Base-by-base conservation (phyloP, 129 eudicot species). In the Arctium lappa region DNA sequence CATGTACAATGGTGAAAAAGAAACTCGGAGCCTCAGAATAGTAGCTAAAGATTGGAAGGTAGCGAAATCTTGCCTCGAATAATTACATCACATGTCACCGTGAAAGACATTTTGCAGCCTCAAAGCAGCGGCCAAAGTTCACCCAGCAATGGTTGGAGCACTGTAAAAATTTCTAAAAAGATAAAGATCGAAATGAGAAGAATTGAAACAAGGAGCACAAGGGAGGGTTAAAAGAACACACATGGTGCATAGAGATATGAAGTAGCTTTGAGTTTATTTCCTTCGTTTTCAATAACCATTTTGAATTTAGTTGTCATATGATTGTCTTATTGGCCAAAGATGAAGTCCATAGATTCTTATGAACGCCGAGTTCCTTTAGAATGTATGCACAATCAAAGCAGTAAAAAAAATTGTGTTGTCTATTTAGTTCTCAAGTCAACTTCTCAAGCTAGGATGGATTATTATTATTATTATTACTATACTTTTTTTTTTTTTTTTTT, bases 141-240 rank as follows among this genome's bases (percentile, higher is more conserved):
- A 36, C 31, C 31, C 4, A 15, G 44, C 39, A 46, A 65, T 11
- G 79, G 68, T 15, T 74, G 46, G 65, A 31, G n/a, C 42, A 15
- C 1, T 62, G 11, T 3, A 75, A 12, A 22, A 68, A 22, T 80
- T 80, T 75, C 73, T 22, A 80, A 72, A 31, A 72, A 76, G 46
- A 44, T 77, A 53, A 80, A 75, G 18, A 13, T 31, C 3, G 74
- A 76, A 75, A 79, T 69, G 37, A 76, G 83, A 87, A 44, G 7
- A 80, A 71, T 27, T 30, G 32, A 83, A 77, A 72, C 2, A 46
- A 80, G 66, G 50, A 79, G 42, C 68, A 5, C 76, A 60, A 70
- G 37, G 34, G 63, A 8, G 70, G 71, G 40, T 46, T 15, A 80
- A 70, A 80, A 48, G 15, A 39, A 16, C 70, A 71, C 50, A 33